Percentiles rank a stretch among this genome's conserved stretches.
phyloP scores from a whole-genome alignment of 441 rosid species.

The Syzygium syzygioides region DNA sequence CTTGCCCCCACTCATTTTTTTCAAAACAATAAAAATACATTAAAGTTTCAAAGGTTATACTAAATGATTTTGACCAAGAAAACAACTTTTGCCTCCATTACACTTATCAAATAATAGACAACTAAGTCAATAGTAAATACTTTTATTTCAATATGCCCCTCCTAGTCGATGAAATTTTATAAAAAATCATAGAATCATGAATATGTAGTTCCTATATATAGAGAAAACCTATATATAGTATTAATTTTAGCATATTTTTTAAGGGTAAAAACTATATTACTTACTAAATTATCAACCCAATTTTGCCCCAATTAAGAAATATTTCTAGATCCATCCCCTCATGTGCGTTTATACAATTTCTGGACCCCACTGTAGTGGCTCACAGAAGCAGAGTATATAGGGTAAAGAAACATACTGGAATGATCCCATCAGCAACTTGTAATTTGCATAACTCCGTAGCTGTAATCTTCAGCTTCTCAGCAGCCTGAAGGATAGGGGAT shows the following conservation, averaged over 20 bases:
- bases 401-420: constrained; percentile 49
- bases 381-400: background rate
- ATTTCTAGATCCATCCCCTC: background rate
- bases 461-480: constrained; percentile 84
- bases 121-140: background rate
- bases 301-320: background rate
- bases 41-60: background rate
- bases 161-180: background rate
- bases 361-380: background rate
- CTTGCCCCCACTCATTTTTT: background rate
- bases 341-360: background rate
- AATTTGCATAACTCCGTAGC: constrained; percentile 60
- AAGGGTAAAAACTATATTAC: background rate
- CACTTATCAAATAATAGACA: background rate
- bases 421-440: constrained; percentile 77
- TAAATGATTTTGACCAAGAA: background rate
- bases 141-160: background rate
- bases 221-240: background rate
- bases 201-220: background rate
- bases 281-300: background rate
- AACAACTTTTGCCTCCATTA: background rate
- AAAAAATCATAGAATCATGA: background rate
- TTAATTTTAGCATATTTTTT: background rate
- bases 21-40: background rate
- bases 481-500: constrained; percentile 53